Percentiles rank a stretch among this genome's conserved stretches.
Conservation (phyloP, 2,329 filamentous ascomycete species). For the Fusarium cicatricum region DNA sequence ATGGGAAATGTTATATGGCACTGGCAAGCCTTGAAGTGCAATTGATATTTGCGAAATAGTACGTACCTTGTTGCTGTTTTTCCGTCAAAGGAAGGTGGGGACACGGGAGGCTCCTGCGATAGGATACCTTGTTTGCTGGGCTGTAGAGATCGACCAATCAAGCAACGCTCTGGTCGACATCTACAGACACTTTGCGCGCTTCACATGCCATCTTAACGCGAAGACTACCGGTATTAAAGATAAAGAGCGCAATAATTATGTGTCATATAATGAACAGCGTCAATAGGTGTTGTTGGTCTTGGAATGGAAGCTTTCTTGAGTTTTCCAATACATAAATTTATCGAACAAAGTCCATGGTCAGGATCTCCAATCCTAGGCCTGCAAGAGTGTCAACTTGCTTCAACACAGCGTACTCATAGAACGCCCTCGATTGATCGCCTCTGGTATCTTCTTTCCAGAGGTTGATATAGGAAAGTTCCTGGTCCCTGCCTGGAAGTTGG, state of each 20-base stretch:
- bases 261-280: too few species aligned
- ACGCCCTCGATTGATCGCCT: slow-evolving; percentile 50
- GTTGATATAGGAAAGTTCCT: slow-evolving; percentile 54
- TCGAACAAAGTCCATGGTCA: slow-evolving; percentile 52
- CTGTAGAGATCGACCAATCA: not conserved
- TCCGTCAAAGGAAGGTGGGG: slow-evolving; percentile 2
- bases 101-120: not conserved
- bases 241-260: too few species aligned
- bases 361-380: slow-evolving; percentile 53
- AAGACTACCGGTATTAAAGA: too few species aligned
- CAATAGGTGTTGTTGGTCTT: too few species aligned
- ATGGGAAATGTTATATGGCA: slow-evolving; percentile 18
- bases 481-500: slow-evolving; percentile 55
- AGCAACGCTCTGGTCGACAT: not conserved
- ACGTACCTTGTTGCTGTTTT: slow-evolving; percentile 22
- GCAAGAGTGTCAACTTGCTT: slow-evolving; percentile 58
- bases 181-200: not conserved
- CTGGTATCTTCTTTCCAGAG: slow-evolving; percentile 54
- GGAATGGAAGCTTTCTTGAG: too few species aligned
- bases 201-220: too few species aligned
- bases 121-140: not conserved
- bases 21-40: slow-evolving; percentile 12
- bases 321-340: too few species aligned
- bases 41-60: slow-evolving; percentile 19
- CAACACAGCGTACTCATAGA: slow-evolving; percentile 60